These are phyloP conservation scores for Elongisporangium prolatum DNA, from an alignment of 352 stramenopile genomes.

Conservation along the genomic window DNA sequence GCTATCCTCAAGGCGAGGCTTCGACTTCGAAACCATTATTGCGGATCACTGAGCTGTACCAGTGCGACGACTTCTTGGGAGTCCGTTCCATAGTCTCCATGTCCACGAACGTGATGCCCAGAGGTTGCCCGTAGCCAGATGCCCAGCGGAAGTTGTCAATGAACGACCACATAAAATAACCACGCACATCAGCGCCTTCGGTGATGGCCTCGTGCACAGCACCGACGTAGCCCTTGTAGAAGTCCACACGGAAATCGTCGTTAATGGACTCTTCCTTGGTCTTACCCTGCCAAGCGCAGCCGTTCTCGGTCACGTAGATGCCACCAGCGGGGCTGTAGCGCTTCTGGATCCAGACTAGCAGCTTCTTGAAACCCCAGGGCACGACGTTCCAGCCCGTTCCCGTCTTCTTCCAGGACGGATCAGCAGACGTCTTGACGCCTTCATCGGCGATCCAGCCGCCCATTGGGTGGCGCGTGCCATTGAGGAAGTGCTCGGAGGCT, in stretches of 20 bases:
- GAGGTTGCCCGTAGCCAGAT: conserved; percentile 48
- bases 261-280: conserved; percentile 68
- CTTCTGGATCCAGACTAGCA: conserved; percentile 87
- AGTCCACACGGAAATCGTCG: conserved; percentile 77
- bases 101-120: conserved; percentile 53
- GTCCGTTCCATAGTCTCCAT: conserved; percentile 55
- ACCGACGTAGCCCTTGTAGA: conserved; percentile 80
- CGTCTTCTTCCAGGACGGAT: conserved; percentile 69
- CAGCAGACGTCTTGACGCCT: conserved; percentile 29
- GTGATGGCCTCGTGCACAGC: conserved; percentile 52
- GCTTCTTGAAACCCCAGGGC: conserved; percentile 77
- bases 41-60: conserved; percentile 42
- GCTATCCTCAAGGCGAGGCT: neutral
- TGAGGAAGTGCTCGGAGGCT: conserved; percentile 29
- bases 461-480: conserved; percentile 26
- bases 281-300: conserved; percentile 56
- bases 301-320: conserved; percentile 93
- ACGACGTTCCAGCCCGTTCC: conserved; percentile 82
- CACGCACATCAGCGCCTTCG: conserved; percentile 54
- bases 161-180: conserved; percentile 91
- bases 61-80: conserved; percentile 53
- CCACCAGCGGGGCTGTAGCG: conserved; percentile 70
- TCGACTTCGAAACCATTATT: conserved; percentile 30
- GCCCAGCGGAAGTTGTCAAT: conserved; percentile 94
- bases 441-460: conserved; percentile 36